Evolutionary conservation across 345 rosid species (phyloP), one percentile per base, ranked within the genome.

Genomic region (Sapria himalayana): DNA sequence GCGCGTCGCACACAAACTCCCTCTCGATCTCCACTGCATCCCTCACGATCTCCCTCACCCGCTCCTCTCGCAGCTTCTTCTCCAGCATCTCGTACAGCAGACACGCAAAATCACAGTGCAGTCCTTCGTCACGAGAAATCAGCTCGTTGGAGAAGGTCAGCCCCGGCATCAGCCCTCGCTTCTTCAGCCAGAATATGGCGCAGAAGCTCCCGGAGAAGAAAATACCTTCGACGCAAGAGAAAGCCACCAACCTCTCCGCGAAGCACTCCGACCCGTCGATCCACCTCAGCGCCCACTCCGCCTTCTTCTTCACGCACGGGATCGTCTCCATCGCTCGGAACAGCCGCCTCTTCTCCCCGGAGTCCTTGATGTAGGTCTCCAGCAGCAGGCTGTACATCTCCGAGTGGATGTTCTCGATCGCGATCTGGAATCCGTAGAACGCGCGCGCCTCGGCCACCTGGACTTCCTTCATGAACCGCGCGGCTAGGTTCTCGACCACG

Each of bases 371-470:
- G 53, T 84, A 91, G 0, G 99, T 84, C 45, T 89, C 99, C 14
- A 84, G 66, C 1, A 91, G 73, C 24, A 91, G 92, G 32, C 85
- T 74, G 20, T 91, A 80, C 93, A 91, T 91, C 71, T 91, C 99
- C 0, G 96, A 91, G 47, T 84, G 95, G 16, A 89, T 79, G 20
- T 89, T 89, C 55, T 89, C 98, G 13, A 89, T 86, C 1, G 97
- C 92, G 52, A 81, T 86, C 58, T 86, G 94, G 61, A 86, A 86
- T 0, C 98, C 98, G 46, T 89, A 82, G 63, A 89, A 89, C 13
- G 98, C 98, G 9, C 98, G 85, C 22, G 94, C 98, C 69, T 82
- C 95, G 4, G 95, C 43, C 14, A 89, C 66, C 41, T 89, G 95
- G 1, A 89, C 81, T 43, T 89, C 98, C 36, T 75, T 76, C 98